These are phyloP conservation scores for Epichloe typhina DNA, from an alignment of 2,329 filamentous ascomycete species.

Conservation along the genomic window DNA sequence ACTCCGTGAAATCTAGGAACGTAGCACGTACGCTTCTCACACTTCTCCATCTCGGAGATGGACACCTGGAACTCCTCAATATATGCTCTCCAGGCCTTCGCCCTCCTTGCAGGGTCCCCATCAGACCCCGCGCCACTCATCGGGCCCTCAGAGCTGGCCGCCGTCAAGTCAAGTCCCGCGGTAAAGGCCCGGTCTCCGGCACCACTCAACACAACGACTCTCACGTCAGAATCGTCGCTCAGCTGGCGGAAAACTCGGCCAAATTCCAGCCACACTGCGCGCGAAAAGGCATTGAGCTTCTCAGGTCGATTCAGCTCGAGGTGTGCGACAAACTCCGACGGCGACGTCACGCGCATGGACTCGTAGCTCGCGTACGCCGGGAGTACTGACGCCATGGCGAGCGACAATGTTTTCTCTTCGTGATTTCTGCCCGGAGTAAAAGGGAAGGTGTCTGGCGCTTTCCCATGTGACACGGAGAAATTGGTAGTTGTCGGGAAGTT, in stretches of 20 bases:
- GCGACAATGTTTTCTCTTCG: neutral
- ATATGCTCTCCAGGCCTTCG: conserved; percentile 48
- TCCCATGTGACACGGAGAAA: too few relatives aligned
- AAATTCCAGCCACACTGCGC: conserved; percentile 78
- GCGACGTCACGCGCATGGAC: conserved; percentile 63
- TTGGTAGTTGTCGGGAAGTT: too few relatives aligned
- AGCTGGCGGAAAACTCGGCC: conserved; percentile 58
- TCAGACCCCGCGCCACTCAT: conserved; percentile 19
- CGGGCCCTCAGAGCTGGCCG: conserved; percentile 42
- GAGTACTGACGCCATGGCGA: conserved; percentile 6
- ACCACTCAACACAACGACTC: conserved; percentile 66
- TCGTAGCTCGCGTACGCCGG: conserved; percentile 36
- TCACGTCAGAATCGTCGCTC: conserved; percentile 57
- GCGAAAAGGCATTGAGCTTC: conserved; percentile 80
- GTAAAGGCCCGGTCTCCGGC: conserved; percentile 77
- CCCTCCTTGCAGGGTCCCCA: conserved; percentile 50
- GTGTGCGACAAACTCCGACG: conserved; percentile 64
- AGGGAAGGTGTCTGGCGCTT: neutral
- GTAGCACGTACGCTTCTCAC: conserved; percentile 58
- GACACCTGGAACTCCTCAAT: conserved; percentile 71
- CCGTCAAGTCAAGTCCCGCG: conserved; percentile 70
- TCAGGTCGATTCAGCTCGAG: conserved; percentile 80
- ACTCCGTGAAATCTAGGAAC: neutral
- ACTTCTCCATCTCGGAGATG: conserved; percentile 65
- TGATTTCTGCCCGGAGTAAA: neutral